These are phyloP conservation scores for Thalassiosira ordinaria DNA, from an alignment of 352 stramenopile genomes.

Conservation along the genomic window DNA sequence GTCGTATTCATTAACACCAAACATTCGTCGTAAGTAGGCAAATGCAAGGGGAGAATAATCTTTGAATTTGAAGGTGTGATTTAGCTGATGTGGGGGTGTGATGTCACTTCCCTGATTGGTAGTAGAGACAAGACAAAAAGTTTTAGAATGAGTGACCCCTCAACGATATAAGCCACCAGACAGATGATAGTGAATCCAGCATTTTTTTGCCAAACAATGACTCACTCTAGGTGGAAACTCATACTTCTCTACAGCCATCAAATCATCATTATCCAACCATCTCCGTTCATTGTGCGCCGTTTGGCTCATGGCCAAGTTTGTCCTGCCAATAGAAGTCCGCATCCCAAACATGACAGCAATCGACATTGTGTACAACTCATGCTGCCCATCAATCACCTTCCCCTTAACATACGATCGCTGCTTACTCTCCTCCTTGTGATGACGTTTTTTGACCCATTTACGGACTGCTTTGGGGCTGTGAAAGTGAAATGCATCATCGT, in stretches of 20 bases:
- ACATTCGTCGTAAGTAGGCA: conserved; percentile 88
- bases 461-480: conserved; percentile 35
- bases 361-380: conserved; percentile 97
- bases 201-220: background rate
- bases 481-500: conserved; percentile 40
- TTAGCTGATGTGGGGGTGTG: conserved; percentile 87
- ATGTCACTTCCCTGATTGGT: conserved; percentile 60
- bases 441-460: conserved; percentile 37
- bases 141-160: background rate
- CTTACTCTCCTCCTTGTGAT: conserved; percentile 18
- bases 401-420: conserved; percentile 82
- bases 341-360: conserved; percentile 99
- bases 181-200: background rate
- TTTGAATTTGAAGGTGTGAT: conserved; percentile 92
- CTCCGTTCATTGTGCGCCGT: conserved; percentile 54
- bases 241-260: conserved; percentile 87
- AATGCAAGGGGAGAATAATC: conserved; percentile 90
- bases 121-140: no score
- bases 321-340: conserved; percentile 91
- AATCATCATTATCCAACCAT: conserved; percentile 81
- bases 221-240: conserved; percentile 87
- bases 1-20: conserved; percentile 90
- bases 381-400: conserved; percentile 87
- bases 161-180: no score
- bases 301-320: conserved; percentile 72